Conservation (phyloP, 352 stramenopile species). For the Globisporangium cystogenes region DNA sequence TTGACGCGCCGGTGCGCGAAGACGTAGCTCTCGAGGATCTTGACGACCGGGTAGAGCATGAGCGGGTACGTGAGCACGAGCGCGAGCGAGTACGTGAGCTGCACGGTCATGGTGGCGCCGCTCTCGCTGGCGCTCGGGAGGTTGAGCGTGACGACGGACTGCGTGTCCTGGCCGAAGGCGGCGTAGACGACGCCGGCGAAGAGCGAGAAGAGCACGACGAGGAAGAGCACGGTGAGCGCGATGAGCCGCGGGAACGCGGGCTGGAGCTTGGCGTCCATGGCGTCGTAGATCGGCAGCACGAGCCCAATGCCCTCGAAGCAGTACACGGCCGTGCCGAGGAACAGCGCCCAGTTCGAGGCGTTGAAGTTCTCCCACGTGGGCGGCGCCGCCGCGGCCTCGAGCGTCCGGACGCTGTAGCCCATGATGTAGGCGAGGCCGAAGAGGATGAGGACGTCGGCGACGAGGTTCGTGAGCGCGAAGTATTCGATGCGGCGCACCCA, state of each 20-base stretch:
- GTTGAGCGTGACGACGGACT: conserved; percentile 60
- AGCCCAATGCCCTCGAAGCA: conserved; percentile 72
- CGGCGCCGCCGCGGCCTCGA: conserved; percentile 20
- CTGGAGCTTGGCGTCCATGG: conserved; percentile 45
- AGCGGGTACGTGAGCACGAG: conserved; percentile 68
- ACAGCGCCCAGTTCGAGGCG: conserved; percentile 48
- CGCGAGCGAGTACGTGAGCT: conserved; percentile 59
- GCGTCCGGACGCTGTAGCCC: conserved; percentile 38
- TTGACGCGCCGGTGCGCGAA: conserved; percentile 36
- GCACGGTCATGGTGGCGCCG: conserved; percentile 51
- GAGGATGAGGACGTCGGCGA: conserved; percentile 55
- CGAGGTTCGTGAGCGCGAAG: conserved; percentile 63
- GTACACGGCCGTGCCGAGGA: conserved; percentile 60
- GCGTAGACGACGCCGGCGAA: conserved; percentile 54
- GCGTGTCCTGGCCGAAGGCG: conserved; percentile 40
- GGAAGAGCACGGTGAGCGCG: conserved; percentile 38
- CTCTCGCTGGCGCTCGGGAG: conserved; percentile 44
- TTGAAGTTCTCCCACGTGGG: conserved; percentile 64
- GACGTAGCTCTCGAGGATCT: conserved; percentile 63
- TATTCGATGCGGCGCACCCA: conserved; percentile 75
- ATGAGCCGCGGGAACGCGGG: conserved; percentile 59
- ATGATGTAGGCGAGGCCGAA: conserved; percentile 58
- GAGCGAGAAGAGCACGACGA: conserved; percentile 46
- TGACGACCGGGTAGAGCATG: conserved; percentile 67
- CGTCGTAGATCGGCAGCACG: conserved; percentile 65